Evolutionary conservation across 192 early-diverging fungal genomes (phyloP), one percentile per base, ranked within the genome.

Genomic region (Entophlyctis helioformis): DNA sequence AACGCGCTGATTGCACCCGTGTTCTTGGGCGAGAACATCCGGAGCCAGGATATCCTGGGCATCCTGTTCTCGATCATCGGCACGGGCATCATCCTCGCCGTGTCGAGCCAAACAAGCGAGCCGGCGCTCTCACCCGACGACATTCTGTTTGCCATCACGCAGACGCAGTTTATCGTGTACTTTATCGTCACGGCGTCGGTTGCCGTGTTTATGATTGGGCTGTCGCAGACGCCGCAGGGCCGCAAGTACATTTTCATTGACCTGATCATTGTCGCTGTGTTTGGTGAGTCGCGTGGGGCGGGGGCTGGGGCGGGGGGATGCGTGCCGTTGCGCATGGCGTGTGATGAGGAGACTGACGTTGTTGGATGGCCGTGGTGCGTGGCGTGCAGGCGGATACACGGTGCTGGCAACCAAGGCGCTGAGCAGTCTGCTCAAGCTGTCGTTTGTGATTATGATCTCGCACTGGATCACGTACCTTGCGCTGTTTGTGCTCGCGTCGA

Each of bases 1-100:
- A 85, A 85, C 63, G 79, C 80, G 8, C 72, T 83, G 29, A 39
- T 85, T 16, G 83, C 83, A 2, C 83, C 83, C 2, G 51, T 81
- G 3, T 74, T 83, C 63, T 48, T 85, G 7, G 69, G 72, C 21
- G 83, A 85, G 48, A 48, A 53, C 12, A 77, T 80, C 33, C 46
- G 83, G 37, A 58, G 42, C 0, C 69, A 72, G 10, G 83, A 85
- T 51, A 45, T 78, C 19, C 12, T 71, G 0, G 83, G 83, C 2
- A 59, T 85, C 32, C 0, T 72, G 1, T 60, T 82, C 42, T 78
- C 81, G 11, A 70, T 82, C 16, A 50, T 71, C 0, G 83, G 81
- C 32, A 77, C 83, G 13, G 51, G 66, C 10, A 61, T 76, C 6
- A 80, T 85, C 11, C 75, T 85, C 3, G 33, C 72, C 31, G 56